These are phyloP conservation scores for Bonia amplexicaulis DNA, from an alignment of 176 grass and related monocot species.

Conservation along the genomic window DNA sequence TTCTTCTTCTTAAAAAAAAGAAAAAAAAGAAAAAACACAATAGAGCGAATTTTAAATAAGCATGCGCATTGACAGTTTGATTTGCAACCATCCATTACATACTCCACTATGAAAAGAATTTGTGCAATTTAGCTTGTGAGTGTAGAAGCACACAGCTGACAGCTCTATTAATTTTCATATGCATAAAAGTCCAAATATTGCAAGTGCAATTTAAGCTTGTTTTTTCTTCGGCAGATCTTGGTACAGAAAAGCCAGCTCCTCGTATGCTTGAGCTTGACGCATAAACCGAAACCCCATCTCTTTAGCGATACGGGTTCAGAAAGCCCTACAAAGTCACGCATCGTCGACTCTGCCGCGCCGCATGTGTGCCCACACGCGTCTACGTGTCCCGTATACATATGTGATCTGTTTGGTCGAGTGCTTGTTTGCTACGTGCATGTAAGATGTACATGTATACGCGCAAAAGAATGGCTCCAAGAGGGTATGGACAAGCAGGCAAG, in stretches of 20 bases:
- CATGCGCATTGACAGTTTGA: neutral
- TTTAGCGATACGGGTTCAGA: neutral
- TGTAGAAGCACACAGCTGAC: too few relatives aligned
- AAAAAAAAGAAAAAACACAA: too few relatives aligned
- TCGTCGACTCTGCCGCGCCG: neutral
- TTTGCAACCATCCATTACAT: neutral
- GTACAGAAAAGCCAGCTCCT: neutral
- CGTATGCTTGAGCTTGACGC: neutral
- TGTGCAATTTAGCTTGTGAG: neutral
- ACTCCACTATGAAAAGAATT: neutral
- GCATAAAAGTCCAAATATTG: neutral
- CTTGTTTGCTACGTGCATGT: neutral
- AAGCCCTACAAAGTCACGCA: neutral
- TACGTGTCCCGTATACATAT: neutral
- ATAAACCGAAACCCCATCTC: neutral
- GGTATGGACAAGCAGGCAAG: constrained; percentile 43
- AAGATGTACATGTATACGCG: neutral
- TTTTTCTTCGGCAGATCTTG: neutral
- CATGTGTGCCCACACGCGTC: neutral
- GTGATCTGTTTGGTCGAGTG: neutral
- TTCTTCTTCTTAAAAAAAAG: too few relatives aligned
- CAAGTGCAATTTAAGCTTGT: neutral
- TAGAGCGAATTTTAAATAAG: neutral
- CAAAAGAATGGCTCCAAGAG: constrained; percentile 37
- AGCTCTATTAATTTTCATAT: neutral